These are phyloP conservation scores for Xylariaceae sp. DNA, from an alignment of 2,329 filamentous ascomycete species.

Conservation along the genomic window DNA sequence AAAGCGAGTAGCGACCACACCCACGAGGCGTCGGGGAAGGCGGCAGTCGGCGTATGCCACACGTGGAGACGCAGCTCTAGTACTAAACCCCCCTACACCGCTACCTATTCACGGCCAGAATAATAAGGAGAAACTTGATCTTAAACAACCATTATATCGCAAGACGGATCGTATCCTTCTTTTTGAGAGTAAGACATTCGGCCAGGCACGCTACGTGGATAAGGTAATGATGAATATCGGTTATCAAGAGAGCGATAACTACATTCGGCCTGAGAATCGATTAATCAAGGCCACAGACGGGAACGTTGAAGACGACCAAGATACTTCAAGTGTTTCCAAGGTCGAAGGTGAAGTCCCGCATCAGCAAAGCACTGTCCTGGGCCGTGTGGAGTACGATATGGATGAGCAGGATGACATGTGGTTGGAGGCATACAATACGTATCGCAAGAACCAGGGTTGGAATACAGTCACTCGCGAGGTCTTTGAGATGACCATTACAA, in stretches of 20 bases:
- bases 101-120: slow-evolving; percentile 76
- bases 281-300: slow-evolving; percentile 62
- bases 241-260: slow-evolving; percentile 92
- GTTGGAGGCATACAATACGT: slow-evolving; percentile 78
- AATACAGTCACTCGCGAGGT: slow-evolving; percentile 87
- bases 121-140: slow-evolving; percentile 71
- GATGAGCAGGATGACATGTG: slow-evolving; percentile 98
- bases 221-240: slow-evolving; percentile 94
- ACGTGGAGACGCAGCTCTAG: slow-evolving; percentile 42
- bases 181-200: slow-evolving; percentile 80
- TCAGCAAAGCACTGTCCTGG: slow-evolving; percentile 51
- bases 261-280: slow-evolving; percentile 69
- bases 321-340: slow-evolving; percentile 43
- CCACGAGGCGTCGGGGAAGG: slow-evolving; percentile 41
- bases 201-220: slow-evolving; percentile 87
- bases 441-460: slow-evolving; percentile 68
- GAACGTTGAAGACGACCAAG: slow-evolving; percentile 56
- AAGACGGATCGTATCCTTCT: slow-evolving; percentile 73
- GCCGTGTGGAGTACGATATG: slow-evolving; percentile 97
- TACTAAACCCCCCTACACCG: slow-evolving; percentile 59
- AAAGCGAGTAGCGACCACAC: slow-evolving; percentile 33
- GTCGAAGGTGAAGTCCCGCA: slow-evolving; percentile 53
- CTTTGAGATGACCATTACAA: slow-evolving; percentile 97
- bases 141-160: slow-evolving; percentile 71
- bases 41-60: slow-evolving; percentile 52